Evolutionary conservation across 208 protist species (phyloP), one percentile per base, ranked within the genome.

Genomic region (Angomonas ambiguus): DNA sequence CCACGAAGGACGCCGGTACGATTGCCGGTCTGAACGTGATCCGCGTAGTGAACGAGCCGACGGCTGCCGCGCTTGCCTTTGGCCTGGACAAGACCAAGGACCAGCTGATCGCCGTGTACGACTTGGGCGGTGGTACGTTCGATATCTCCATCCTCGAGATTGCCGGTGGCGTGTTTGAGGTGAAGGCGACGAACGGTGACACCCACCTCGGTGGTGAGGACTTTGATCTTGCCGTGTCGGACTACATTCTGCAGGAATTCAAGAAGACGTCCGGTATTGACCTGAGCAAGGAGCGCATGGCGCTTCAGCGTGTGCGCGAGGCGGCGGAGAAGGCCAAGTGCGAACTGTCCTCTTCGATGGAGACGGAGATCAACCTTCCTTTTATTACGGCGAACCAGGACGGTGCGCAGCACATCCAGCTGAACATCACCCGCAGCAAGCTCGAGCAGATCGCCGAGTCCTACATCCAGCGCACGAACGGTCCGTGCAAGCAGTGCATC

Each of bases 41-140:
- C 38, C 89, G 98, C 67, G 99, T 99, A 65, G 97, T 99, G 63
- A 99, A 99, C 91, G 98, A 99, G 85, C 98, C 98, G 53, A 99
- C 98, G 24, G 97, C 98, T 20, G 98, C 98, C 27, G 97, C 98
- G 58, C 58, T 78, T 20, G 48, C 55, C 34, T 70, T 60, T 60
- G 58, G 68, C 59, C 55, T 72, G 60, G 53, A 59, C 55, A 67
- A 69, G 62, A 69, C 38, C 13, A 69, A 74, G 64, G 72, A 78
- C 34, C 59, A 32, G n/a, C 42, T 74, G 55, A 80, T 91, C 64
- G 77, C 74, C 42, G 80, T 91, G 77, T 83, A 88, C 53, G 81
- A 97, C 67, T 59, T 79, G 92, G 67, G 93, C 81, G 67, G 94
- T 96, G 22, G 98, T 84, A 79, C 96, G 96, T 99, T 99, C 82